phyloP scores from a whole-genome alignment of 2,329 filamentous ascomycete species.

The Trichophyton mentagrophytes region DNA sequence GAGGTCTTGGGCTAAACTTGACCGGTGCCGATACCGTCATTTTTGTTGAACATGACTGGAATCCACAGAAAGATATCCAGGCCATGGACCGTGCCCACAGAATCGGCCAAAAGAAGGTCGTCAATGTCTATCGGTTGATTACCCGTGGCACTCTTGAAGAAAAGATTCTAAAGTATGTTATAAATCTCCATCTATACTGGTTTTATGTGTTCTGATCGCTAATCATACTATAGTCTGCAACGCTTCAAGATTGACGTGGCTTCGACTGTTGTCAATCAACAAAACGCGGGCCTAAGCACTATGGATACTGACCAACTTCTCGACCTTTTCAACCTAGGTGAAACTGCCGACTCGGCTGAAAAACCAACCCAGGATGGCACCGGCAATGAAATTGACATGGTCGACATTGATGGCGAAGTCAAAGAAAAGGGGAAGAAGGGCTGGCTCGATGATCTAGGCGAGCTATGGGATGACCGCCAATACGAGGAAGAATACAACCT shows the following conservation, averaged over 20 bases:
- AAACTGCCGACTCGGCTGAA: conserved; percentile 44
- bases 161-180: conserved; percentile 72
- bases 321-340: conserved; percentile 85
- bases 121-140: conserved; percentile 95
- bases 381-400: conserved; percentile 56
- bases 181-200: not conserved
- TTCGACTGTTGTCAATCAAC: conserved; percentile 95
- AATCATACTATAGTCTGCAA: conserved; percentile 54
- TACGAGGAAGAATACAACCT: conserved; percentile 98
- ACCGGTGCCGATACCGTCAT: conserved; percentile 98
- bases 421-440: conserved; percentile 91
- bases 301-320: conserved; percentile 99
- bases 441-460: conserved; percentile 86
- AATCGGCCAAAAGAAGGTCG: conserved; percentile 98
- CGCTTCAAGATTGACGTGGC: conserved; percentile 99
- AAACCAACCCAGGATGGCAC: conserved; percentile 54
- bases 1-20: conserved; percentile 84
- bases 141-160: conserved; percentile 93
- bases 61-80: conserved; percentile 95
- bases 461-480: conserved; percentile 93
- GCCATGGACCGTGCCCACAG: conserved; percentile 98
- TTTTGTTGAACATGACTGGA: conserved; percentile 99
- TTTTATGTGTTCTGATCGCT: conserved; percentile 2
- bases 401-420: conserved; percentile 85
- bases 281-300: conserved; percentile 83